phyloP scores from a whole-genome alignment of 1,284 basidiomycete genomes.

The Ceratobasidium sp. region DNA sequence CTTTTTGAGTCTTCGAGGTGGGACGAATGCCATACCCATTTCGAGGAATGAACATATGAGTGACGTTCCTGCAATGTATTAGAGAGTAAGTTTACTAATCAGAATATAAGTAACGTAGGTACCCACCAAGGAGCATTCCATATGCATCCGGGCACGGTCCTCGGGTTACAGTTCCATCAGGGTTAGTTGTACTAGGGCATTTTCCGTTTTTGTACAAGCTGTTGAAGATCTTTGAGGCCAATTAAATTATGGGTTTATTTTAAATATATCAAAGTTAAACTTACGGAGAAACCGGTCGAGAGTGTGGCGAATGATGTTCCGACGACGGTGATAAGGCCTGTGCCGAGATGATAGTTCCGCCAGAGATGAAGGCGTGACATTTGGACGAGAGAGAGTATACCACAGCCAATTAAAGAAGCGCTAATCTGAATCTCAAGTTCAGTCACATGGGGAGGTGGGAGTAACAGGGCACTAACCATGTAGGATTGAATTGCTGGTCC shows the following conservation, averaged over 20 bases:
- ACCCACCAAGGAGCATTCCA: slow-evolving; percentile 76
- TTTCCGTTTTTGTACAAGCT: slow-evolving; percentile 84
- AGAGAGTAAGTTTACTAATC: not conserved
- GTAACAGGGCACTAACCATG: slow-evolving; percentile 82
- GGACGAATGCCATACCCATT: slow-evolving; percentile 76
- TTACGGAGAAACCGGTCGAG: slow-evolving; percentile 76
- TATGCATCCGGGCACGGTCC: slow-evolving; percentile 84
- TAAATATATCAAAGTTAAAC: slow-evolving; percentile 50
- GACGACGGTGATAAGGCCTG: slow-evolving; percentile 85
- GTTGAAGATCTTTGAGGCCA: slow-evolving; percentile 65
- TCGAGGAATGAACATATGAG: slow-evolving; percentile 85
- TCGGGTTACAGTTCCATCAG: slow-evolving; percentile 72
- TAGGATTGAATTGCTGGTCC: slow-evolving; percentile 74
- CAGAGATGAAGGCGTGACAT: slow-evolving; percentile 77
- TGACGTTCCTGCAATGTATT: slow-evolving; percentile 69
- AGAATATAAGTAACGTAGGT: not conserved
- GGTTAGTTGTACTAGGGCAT: slow-evolving; percentile 71
- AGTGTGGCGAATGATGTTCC: slow-evolving; percentile 87
- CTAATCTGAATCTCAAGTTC: not conserved
- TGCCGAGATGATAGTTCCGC: slow-evolving; percentile 72
- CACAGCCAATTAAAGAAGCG: slow-evolving; percentile 59
- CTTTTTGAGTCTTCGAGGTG: slow-evolving; percentile 68
- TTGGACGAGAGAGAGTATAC: slow-evolving; percentile 78
- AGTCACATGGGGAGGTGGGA: slow-evolving; percentile 54
- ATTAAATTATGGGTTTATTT: not conserved